Evolutionary conservation across 164 flowering plant species (phyloP).

Genomic region (Macadamia tetraphylla): DNA sequence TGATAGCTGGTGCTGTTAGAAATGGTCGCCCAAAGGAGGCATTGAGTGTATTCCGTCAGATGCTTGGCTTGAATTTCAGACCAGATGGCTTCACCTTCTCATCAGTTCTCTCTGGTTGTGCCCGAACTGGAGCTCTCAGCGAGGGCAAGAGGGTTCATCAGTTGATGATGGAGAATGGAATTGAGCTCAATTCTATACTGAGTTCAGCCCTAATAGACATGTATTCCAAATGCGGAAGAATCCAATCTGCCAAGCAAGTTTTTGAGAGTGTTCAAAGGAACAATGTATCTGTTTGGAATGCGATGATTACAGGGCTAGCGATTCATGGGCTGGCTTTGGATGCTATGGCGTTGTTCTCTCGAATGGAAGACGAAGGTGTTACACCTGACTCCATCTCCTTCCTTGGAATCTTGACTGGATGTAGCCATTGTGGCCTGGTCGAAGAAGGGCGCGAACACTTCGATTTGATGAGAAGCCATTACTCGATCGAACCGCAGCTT

Average conservation of each 20-base stretch:
- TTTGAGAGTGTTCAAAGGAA: slow-evolving; percentile 27
- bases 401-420: slow-evolving; percentile 45
- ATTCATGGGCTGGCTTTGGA: slow-evolving; percentile 69
- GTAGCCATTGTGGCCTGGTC: slow-evolving; percentile 64
- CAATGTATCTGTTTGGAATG: slow-evolving; percentile 67
- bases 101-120: slow-evolving; percentile 49
- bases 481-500: slow-evolving; percentile 49
- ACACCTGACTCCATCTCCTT: slow-evolving; percentile 25
- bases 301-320: slow-evolving; percentile 75
- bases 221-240: slow-evolving; percentile 75
- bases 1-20: slow-evolving; percentile 45
- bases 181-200: slow-evolving; percentile 46
- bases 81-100: slow-evolving; percentile 69
- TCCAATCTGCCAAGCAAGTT: slow-evolving; percentile 43
- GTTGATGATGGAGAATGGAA: slow-evolving; percentile 33
- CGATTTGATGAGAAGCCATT: slow-evolving; percentile 35
- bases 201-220: slow-evolving; percentile 59
- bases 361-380: slow-evolving; percentile 10
- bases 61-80: slow-evolving; percentile 35
- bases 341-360: slow-evolving; percentile 43
- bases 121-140: slow-evolving; percentile 49
- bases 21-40: slow-evolving; percentile 43
- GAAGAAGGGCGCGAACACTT: slow-evolving; percentile 51
- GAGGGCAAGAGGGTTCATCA: slow-evolving; percentile 53
- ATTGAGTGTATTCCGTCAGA: slow-evolving; percentile 28